A percentile compares a stretch with the other conserved stretches of the same genome.
Evolutionary conservation across 208 protist species (phyloP).

Genomic region (Trypanosoma scelopori): DNA sequence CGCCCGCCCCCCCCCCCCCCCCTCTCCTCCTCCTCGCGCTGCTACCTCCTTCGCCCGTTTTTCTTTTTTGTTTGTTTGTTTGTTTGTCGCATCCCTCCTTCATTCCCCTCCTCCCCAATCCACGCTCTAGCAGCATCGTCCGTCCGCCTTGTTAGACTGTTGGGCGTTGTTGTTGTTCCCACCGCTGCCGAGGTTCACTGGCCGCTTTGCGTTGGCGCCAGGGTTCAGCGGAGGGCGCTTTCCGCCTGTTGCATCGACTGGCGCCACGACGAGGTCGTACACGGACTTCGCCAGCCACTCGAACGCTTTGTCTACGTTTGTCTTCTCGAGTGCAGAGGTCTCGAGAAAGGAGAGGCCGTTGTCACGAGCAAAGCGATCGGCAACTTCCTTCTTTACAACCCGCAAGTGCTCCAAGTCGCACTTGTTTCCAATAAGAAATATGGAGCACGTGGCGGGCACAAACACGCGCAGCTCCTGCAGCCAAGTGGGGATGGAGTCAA

Average conservation of each 20-base stretch:
- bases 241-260: conserved; percentile 36
- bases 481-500: conserved; percentile 98
- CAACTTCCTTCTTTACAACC: conserved; percentile 94
- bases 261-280: conserved; percentile 83
- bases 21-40: neutral
- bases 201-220: conserved; percentile 34
- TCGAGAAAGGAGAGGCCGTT: conserved; percentile 98
- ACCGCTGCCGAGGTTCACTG: conserved; percentile 7
- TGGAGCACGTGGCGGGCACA: conserved; percentile 96
- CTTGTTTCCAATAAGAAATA: conserved; percentile 99
- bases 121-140: conserved; percentile 46
- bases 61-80: neutral
- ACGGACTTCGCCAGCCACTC: conserved; percentile 96
- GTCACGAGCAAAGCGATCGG: conserved; percentile 94
- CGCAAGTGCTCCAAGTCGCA: conserved; percentile 91
- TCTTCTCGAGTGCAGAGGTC: conserved; percentile 98
- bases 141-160: conserved; percentile 31
- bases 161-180: conserved; percentile 6
- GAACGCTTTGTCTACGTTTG: conserved; percentile 99
- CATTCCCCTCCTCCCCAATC: conserved; percentile 13
- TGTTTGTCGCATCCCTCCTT: conserved; percentile 1
- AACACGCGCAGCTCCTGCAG: conserved; percentile 98
- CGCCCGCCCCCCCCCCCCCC: too few species aligned
- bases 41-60: neutral
- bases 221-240: conserved; percentile 31